These are phyloP conservation scores for Podospora anserina DNA, from an alignment of 495 filamentous ascomycete genomes.

Conservation along the genomic window DNA sequence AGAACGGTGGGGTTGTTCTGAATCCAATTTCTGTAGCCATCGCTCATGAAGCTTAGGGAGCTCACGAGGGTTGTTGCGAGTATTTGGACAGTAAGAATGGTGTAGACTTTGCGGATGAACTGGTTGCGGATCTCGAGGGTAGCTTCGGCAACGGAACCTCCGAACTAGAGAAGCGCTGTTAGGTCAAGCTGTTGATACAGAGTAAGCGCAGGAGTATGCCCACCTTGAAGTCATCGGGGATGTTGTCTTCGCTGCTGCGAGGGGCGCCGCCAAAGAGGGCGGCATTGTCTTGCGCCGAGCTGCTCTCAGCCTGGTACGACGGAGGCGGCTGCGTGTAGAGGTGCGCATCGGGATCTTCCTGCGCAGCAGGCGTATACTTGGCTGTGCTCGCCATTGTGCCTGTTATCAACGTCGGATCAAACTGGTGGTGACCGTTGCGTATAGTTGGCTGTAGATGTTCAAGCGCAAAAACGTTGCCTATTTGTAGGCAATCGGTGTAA, in stretches of 20 bases:
- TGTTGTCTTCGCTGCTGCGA: slow-evolving; percentile 78
- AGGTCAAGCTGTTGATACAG: slow-evolving; percentile 3
- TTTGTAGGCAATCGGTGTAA: neutral
- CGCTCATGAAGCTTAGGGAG: slow-evolving; percentile 80
- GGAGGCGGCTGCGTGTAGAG: slow-evolving; percentile 82
- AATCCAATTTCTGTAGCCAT: slow-evolving; percentile 80
- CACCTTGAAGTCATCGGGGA: slow-evolving; percentile 98
- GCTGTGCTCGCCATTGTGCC: slow-evolving; percentile 60
- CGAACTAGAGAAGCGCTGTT: slow-evolving; percentile 56
- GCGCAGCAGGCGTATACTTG: slow-evolving; percentile 67
- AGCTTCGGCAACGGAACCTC: slow-evolving; percentile 85
- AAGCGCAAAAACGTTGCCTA: neutral
- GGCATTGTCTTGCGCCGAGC: slow-evolving; percentile 38
- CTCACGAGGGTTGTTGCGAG: slow-evolving; percentile 77
- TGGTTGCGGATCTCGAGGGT: slow-evolving; percentile 95
- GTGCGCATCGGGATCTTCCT: slow-evolving; percentile 65
- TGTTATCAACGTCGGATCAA: neutral
- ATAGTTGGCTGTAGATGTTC: neutral
- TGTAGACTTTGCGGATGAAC: slow-evolving; percentile 83
- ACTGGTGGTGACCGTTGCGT: neutral
- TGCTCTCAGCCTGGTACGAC: slow-evolving; percentile 57
- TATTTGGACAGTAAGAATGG: slow-evolving; percentile 71
- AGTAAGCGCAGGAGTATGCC: neutral
- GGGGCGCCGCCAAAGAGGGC: slow-evolving; percentile 46
- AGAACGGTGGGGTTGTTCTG: slow-evolving; percentile 79